Conservation (phyloP, 768 basidiomycete species). For the Lactifluus subvellereus region DNA sequence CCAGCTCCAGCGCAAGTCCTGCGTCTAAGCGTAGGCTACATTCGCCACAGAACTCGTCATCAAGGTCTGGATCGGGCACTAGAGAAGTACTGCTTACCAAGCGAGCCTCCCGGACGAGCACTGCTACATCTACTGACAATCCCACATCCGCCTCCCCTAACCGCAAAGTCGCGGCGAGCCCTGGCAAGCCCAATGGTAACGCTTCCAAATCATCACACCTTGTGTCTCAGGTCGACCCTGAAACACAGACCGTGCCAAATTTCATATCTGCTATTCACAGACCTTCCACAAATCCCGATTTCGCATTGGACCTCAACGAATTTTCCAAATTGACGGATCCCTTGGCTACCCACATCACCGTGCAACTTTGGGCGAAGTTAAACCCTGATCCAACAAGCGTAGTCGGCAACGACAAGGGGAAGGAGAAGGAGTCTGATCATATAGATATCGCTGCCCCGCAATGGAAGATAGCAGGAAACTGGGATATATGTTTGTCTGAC, state of each 20-base stretch:
- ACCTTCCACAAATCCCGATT: constrained; percentile 81
- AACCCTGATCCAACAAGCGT: constrained; percentile 17
- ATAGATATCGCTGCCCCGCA: constrained; percentile 27
- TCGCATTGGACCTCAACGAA: constrained; percentile 53
- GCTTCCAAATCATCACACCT: constrained; percentile 8
- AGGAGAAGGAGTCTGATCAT: constrained; percentile 15
- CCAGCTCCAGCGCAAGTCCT: constrained; percentile 11
- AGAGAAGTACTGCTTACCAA: constrained; percentile 10
- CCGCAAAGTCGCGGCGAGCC: neutral
- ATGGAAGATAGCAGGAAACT: constrained; percentile 66
- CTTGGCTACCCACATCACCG: constrained; percentile 45
- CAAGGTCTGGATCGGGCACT: neutral
- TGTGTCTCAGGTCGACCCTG: constrained; percentile 11
- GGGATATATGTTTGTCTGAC: constrained; percentile 56
- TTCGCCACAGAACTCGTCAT: neutral
- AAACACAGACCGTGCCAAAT: constrained; percentile 40
- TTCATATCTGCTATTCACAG: constrained; percentile 75
- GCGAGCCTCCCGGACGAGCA: constrained; percentile 3
- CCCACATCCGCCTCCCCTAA: neutral
- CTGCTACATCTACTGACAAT: neutral
- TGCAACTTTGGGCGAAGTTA: constrained; percentile 53
- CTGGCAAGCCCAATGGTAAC: neutral
- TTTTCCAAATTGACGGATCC: constrained; percentile 52
- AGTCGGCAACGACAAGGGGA: constrained; percentile 14
- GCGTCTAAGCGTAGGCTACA: constrained; percentile 8